Conservation (phyloP, 2,329 filamentous ascomycete genomes). For the Xylariaceae sp. region DNA sequence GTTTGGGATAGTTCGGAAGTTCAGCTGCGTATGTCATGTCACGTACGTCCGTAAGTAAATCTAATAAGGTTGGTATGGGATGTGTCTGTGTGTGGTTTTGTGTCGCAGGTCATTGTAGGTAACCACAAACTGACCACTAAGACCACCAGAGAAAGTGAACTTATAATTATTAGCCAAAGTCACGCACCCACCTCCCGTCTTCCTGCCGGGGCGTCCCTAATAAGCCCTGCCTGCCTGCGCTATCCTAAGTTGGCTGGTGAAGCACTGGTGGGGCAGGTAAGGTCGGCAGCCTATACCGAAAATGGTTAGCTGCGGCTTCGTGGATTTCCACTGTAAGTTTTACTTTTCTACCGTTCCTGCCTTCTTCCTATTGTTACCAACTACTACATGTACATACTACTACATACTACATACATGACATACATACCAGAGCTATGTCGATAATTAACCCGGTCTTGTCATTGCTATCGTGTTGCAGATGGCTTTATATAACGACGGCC, state of each 20-base stretch:
- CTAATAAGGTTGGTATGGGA: no score
- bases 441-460: neutral
- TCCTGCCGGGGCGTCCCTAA: no score
- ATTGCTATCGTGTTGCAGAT: neutral
- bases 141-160: slow-evolving; percentile 4
- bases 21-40: slow-evolving; percentile 11
- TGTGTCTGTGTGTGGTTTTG: no score
- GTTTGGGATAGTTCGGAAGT: slow-evolving; percentile 5
- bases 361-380: no score
- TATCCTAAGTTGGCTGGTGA: slow-evolving; percentile 2
- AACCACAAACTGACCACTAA: no score
- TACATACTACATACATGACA: no score
- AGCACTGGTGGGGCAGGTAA: slow-evolving; percentile 7
- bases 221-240: no score
- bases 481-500: slow-evolving; percentile 1
- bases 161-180: neutral
- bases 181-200: neutral
- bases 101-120: no score
- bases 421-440: neutral
- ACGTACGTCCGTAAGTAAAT: no score
- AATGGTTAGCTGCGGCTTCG: slow-evolving; percentile 19
- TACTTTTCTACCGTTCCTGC: no score
- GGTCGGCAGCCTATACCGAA: slow-evolving; percentile 2
- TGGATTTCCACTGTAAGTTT: neutral
- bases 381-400: no score